Conservation (phyloP, 2,329 filamentous ascomycete genomes). For the Xylaria sp. region DNA sequence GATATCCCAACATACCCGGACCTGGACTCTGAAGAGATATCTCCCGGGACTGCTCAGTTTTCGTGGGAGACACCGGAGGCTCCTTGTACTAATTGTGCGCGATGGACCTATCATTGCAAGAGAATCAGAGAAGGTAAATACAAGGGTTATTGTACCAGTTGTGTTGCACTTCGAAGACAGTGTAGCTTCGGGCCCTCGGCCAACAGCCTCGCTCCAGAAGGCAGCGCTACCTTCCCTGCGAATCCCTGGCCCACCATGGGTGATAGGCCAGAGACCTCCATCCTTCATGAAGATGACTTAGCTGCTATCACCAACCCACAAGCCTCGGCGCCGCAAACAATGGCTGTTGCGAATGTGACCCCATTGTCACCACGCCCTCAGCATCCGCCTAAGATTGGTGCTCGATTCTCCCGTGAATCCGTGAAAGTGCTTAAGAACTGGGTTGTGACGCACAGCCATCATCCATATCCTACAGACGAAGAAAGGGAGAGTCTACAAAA, state of each 20-base stretch:
- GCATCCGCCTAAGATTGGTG: constrained; percentile 70
- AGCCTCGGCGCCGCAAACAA: constrained; percentile 35
- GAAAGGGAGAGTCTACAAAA: constrained; percentile 84
- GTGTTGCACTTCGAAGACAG: constrained; percentile 67
- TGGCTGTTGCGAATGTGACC: constrained; percentile 42
- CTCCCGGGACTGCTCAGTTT: constrained; percentile 48
- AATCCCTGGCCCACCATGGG: constrained; percentile 61
- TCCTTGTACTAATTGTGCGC: constrained; percentile 65
- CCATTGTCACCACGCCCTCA: constrained; percentile 47
- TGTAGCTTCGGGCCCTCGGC: constrained; percentile 65
- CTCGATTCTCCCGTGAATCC: constrained; percentile 82
- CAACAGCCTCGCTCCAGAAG: constrained; percentile 51
- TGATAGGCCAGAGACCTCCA: constrained; percentile 55
- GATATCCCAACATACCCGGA: constrained; percentile 49
- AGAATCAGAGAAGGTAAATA: constrained; percentile 68
- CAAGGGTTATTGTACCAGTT: constrained; percentile 71
- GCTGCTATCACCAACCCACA: constrained; percentile 42
- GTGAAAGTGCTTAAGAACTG: constrained; percentile 85
- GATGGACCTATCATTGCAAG: constrained; percentile 69
- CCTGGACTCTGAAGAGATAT: constrained; percentile 44
- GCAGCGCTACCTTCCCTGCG: constrained; percentile 55
- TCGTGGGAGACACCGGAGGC: constrained; percentile 58
- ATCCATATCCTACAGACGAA: constrained; percentile 89
- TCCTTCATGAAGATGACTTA: constrained; percentile 53
- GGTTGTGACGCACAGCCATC: constrained; percentile 81